phyloP scores from a whole-genome alignment of 2,329 filamentous ascomycete genomes.

The Arthrobotrys sinensis region DNA sequence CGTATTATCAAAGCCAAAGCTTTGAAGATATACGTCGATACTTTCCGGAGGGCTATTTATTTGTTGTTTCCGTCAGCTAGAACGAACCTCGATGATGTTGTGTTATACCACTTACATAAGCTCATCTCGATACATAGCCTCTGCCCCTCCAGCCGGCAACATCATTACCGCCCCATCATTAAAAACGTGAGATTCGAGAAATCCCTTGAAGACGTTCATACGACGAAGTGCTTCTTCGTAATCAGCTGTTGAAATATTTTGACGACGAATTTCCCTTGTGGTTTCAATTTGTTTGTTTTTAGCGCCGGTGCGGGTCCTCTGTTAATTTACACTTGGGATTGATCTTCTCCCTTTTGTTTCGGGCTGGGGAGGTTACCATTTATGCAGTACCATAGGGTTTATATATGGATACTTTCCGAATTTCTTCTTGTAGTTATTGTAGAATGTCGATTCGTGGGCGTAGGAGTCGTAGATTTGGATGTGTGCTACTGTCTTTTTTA shows the following conservation, averaged over 20 bases:
- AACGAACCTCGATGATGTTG: too few relatives aligned
- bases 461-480: conserved; percentile 52
- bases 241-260: conserved; percentile 29
- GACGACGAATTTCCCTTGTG: conserved; percentile 31
- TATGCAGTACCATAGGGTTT: conserved; percentile 48
- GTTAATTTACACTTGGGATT: too few relatives aligned
- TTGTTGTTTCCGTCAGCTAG: background rate
- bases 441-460: conserved; percentile 36
- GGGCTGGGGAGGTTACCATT: conserved; percentile 24
- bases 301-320: background rate
- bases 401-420: conserved; percentile 45
- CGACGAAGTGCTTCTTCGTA: conserved; percentile 37
- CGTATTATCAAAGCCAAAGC: conserved; percentile 54
- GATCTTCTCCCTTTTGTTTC: background rate
- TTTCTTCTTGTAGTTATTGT: conserved; percentile 22
- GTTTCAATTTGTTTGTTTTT: too few relatives aligned
- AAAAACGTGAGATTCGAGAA: conserved; percentile 39
- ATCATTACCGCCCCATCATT: conserved; percentile 38
- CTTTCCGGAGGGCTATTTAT: conserved; percentile 30
- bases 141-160: conserved; percentile 28
- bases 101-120: conserved; percentile 18
- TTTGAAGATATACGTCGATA: conserved; percentile 43
- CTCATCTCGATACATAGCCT: conserved; percentile 41
- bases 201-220: conserved; percentile 29
- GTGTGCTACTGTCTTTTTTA: conserved; percentile 41